Evolutionary conservation across 345 rosid genomes (phyloP), one percentile per base, ranked within the genome.

Genomic region (Geranium rotundifolium): DNA sequence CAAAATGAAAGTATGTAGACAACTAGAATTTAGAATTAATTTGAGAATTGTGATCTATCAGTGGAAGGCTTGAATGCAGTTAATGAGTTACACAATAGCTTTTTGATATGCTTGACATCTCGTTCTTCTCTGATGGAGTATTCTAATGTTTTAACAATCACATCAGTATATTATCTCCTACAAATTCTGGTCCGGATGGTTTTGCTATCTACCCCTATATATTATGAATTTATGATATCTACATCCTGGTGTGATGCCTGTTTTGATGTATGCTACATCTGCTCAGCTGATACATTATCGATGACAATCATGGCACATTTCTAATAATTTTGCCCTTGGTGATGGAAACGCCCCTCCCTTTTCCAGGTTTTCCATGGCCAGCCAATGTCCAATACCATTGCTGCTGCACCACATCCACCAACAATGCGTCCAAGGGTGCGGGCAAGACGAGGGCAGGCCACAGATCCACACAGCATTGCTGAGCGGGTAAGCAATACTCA

Each of bases 381-480:
- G 74, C 87, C 96, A 5, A 69, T 86, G 86, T 74, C 87, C 30
- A 71, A 82, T 72, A 76, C 91, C 67, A 74, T 80, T 57, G 81
- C 91, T 63, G 66, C 88, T 10, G 89, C 85, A 27, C 96, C 95
- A 56, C 97, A 95, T 76, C 89, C 92, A 66, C 97, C 97, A 19
- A 64, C 88, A 60, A 83, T 95, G 82, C 99, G 97, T 3, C 97
- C 99, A 17, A 82, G 96, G 77, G 93, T 88, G 50, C 83, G 99
- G 66, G 99, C 99, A 78, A 82, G 99, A 73, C 81, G 99, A 77
- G 99, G 99, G 58, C 99, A 95, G 65, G 99, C 99, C 66, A 95
- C 99, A 52, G 99, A 95, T 85, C 99, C 99, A 41, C 99, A 95
- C 67, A 95, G 99, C 79, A 95, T 95, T 57, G 99, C 99, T 69